These are phyloP conservation scores for Blumeriella jaapii DNA, from an alignment of 2,329 filamentous ascomycete species.

Conservation along the genomic window DNA sequence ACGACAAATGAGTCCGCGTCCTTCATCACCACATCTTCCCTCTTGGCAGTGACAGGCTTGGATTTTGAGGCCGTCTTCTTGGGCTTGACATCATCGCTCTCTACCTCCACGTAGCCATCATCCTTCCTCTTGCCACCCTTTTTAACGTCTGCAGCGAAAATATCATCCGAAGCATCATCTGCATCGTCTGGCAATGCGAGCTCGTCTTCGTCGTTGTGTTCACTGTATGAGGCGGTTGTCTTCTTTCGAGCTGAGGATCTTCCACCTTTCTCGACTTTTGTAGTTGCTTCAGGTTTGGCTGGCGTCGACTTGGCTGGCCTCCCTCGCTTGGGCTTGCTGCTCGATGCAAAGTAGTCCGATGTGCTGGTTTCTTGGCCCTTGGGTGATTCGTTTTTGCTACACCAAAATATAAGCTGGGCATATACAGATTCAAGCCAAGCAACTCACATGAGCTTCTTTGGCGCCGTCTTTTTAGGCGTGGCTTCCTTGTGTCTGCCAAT, in stretches of 20 bases:
- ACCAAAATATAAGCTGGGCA: conserved; percentile 1
- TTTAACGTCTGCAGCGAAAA: conserved; percentile 65
- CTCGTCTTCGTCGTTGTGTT: conserved; percentile 36
- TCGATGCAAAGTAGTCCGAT: conserved; percentile 28
- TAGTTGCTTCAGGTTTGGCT: conserved; percentile 13
- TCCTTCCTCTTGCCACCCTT: conserved; percentile 54
- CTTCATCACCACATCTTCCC: conserved; percentile 35
- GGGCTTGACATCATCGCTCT: conserved; percentile 58
- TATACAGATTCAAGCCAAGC: background rate
- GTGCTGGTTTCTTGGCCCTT: conserved; percentile 27
- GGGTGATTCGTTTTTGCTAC: conserved; percentile 23
- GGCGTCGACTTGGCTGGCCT: conserved; percentile 22
- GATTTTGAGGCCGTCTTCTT: conserved; percentile 33
- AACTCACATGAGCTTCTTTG: conserved; percentile 45
- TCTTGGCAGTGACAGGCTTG: conserved; percentile 28
- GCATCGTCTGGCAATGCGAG: conserved; percentile 56
- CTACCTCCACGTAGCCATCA: conserved; percentile 61
- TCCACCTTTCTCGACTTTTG: conserved; percentile 14
- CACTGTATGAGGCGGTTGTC: conserved; percentile 15
- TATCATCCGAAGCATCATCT: conserved; percentile 70
- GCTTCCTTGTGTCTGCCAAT: conserved; percentile 35
- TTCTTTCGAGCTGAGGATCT: conserved; percentile 24
- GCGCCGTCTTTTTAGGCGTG: conserved; percentile 40
- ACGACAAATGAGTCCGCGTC: conserved; percentile 23
- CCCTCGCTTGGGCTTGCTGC: conserved; percentile 20